A percentile compares a stretch with the other conserved stretches of the same genome.
These are phyloP conservation scores for Gossypium thurberi DNA, from an alignment of 345 rosid genomes.

Conservation along the genomic window DNA sequence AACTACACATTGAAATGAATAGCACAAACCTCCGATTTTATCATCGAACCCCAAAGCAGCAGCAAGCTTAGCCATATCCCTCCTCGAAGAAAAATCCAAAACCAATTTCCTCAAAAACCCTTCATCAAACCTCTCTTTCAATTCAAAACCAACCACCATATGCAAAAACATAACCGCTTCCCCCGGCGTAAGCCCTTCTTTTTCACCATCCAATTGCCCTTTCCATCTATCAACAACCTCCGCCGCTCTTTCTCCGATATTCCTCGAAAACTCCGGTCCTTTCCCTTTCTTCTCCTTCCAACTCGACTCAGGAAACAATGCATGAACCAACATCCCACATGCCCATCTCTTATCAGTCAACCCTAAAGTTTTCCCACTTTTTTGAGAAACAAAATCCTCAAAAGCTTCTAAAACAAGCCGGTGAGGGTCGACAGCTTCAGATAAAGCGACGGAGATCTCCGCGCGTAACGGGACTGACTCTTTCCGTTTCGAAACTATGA, in stretches of 20 bases:
- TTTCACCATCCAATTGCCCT: conserved; percentile 21
- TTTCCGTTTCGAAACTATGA: conserved; percentile 35
- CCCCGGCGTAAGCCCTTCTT: conserved; percentile 34
- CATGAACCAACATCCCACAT: conserved; percentile 46
- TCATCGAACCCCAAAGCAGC: conserved; percentile 33
- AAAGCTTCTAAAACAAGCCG: conserved; percentile 43
- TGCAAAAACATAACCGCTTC: conserved; percentile 57
- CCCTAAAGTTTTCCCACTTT: conserved; percentile 29
- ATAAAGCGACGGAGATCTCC: conserved; percentile 30
- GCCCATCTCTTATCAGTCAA: conserved; percentile 62
- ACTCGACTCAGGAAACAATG: conserved; percentile 33
- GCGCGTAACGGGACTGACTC: conserved; percentile 39
- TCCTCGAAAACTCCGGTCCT: conserved; percentile 29
- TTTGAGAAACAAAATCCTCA: conserved; percentile 40
- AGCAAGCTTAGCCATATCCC: conserved; percentile 54
- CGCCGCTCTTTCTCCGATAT: conserved; percentile 33
- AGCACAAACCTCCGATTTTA: conserved; percentile 39
- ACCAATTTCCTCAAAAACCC: conserved; percentile 43
- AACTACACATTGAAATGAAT: background rate
- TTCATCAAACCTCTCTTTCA: conserved; percentile 37
- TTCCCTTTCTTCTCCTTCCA: background rate
- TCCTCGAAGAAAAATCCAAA: conserved; percentile 38
- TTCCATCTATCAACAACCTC: conserved; percentile 37
- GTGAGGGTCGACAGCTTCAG: conserved; percentile 47
- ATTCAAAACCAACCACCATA: conserved; percentile 40